Conservation (phyloP, 2,329 filamentous ascomycete species). For the Fonsecaea pedrosoi region DNA sequence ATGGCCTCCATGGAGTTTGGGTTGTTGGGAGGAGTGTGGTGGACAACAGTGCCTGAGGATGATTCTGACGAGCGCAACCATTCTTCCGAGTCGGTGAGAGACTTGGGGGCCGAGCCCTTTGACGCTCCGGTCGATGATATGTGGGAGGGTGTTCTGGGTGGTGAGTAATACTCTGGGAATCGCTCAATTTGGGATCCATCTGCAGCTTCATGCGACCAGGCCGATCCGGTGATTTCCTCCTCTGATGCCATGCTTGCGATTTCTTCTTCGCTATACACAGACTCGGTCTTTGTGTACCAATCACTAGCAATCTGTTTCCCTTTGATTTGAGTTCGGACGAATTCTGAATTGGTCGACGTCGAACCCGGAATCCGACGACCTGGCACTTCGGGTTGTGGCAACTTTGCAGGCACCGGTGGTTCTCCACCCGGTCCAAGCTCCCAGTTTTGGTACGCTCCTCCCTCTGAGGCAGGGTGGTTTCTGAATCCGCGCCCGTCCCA, state of each 20-base stretch:
- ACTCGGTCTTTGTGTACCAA: background rate
- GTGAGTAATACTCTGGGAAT: background rate
- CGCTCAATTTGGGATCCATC: background rate
- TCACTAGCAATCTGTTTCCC: background rate
- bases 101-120: background rate
- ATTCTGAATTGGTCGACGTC: background rate
- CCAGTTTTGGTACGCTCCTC: background rate
- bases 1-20: background rate
- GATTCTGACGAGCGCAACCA: background rate
- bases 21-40: background rate
- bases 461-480: background rate
- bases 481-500: slow-evolving; percentile 1
- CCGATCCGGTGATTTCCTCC: background rate
- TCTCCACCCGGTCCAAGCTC: background rate
- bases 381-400: background rate
- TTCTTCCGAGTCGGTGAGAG: background rate
- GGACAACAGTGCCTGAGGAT: background rate
- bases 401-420: background rate
- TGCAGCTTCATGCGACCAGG: background rate
- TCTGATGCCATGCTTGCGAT: background rate
- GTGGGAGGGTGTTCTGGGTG: background rate
- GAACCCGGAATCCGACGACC: background rate
- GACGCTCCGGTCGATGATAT: background rate
- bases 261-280: background rate
- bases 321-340: background rate